Evolutionary conservation across 768 basidiomycete species (phyloP), one percentile per base, ranked within the genome.

Genomic region (Suillus subaureus): DNA sequence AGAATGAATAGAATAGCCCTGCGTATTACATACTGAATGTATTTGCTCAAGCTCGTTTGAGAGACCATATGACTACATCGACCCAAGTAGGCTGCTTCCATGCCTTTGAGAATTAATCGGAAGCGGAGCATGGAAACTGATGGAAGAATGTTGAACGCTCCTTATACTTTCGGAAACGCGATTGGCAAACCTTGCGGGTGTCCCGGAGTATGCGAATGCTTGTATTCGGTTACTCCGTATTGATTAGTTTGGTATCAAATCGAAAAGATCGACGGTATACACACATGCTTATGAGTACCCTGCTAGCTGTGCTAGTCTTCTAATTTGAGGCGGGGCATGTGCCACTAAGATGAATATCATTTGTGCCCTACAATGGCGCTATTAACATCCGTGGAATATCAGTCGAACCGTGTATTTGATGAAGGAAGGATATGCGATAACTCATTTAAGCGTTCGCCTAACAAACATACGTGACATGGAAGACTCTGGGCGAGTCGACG

Each of bases 11-110:
- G 7, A 57, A 57, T 35, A 23, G 35, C 7, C 37, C n/a, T 39
- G 35, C 39, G 16, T 60, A 60, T 60, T 60, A 60, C 58, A 60
- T 60, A 60, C 58, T 55, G 31, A n/a, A 13, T 7, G 33, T 13
- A 21, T 58, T 40, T 33, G 8, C 13, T 26, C 57, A 18, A 40
- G 15, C 37, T 28, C 18, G 35, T 11, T 28, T 40, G 23, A 60
- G 23, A 35, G 39, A 21, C 11, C 28, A 26, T 11, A 28, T 28
- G 56, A 57, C 21, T n/a, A 56, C 35, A 13, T 56, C n/a, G n/a
- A n/a, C n/a, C n/a, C n/a, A n/a, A n/a, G n/a, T n/a, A n/a, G n/a
- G n/a, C n/a, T n/a, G n/a, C n/a, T 60, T 60, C 57, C 39, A 40
- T 60, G 26, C 26, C 16, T 18, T 40, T 39, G 15, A 21, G 37